These are phyloP conservation scores for Durio zibethinus DNA, from an alignment of 345 rosid genomes.

Conservation along the genomic window DNA sequence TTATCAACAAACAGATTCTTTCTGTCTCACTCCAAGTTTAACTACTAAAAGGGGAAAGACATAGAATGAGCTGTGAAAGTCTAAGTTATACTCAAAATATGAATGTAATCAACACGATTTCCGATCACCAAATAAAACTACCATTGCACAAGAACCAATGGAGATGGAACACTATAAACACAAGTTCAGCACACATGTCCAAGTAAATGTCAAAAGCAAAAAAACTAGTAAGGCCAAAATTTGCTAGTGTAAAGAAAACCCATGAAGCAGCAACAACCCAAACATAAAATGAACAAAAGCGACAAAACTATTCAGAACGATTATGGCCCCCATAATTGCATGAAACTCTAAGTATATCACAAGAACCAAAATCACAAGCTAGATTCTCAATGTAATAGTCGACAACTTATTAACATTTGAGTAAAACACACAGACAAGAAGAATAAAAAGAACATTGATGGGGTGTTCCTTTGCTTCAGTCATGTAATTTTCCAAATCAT, in stretches of 20 bases:
- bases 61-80: background rate
- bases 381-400: background rate
- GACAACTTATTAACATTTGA: background rate
- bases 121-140: background rate
- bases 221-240: background rate
- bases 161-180: background rate
- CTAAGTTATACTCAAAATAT: background rate
- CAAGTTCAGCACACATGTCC: slow-evolving; percentile 3
- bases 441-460: background rate
- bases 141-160: background rate
- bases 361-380: background rate
- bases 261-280: background rate
- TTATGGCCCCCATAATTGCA: background rate
- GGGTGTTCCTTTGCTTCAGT: background rate
- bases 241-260: background rate
- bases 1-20: background rate
- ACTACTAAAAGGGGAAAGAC: background rate
- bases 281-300: background rate
- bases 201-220: background rate
- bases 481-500: background rate
- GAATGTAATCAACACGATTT: background rate
- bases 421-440: background rate
- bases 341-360: background rate
- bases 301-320: background rate
- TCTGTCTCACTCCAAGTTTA: background rate